Evolutionary conservation across 23 red algal genomes (phyloP).

Genomic region (Pyropia yezoensis): DNA sequence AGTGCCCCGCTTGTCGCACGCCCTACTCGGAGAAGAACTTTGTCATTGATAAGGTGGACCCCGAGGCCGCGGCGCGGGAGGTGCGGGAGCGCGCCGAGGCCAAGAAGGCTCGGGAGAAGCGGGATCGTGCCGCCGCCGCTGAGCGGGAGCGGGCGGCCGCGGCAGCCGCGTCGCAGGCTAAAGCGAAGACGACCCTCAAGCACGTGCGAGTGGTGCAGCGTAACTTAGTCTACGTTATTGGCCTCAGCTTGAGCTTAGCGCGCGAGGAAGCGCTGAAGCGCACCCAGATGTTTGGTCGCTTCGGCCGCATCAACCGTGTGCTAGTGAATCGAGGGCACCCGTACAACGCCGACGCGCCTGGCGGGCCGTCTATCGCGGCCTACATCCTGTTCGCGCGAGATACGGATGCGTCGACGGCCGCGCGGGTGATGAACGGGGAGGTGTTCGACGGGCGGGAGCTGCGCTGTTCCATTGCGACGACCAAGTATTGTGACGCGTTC

Average conservation of each 20-base stretch:
- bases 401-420: slow-evolving; percentile 60
- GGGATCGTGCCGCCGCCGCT: slow-evolving; percentile 40
- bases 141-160: slow-evolving; percentile 60
- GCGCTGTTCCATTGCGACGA: slow-evolving; percentile 61
- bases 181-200: slow-evolving; percentile 69
- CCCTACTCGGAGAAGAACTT: slow-evolving; percentile 95
- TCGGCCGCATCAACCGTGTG: slow-evolving; percentile 67
- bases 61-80: slow-evolving; percentile 44
- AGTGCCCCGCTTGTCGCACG: slow-evolving; percentile 94
- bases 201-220: slow-evolving; percentile 66
- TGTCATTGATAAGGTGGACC: slow-evolving; percentile 48
- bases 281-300: slow-evolving; percentile 84
- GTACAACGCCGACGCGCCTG: slow-evolving; percentile 51
- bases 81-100: slow-evolving; percentile 62
- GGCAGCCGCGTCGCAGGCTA: slow-evolving; percentile 22
- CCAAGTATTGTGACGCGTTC: slow-evolving; percentile 95
- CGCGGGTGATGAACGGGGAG: slow-evolving; percentile 58
- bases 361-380: slow-evolving; percentile 65
- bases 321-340: slow-evolving; percentile 76
- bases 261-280: slow-evolving; percentile 63
- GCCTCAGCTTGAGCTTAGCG: slow-evolving; percentile 51
- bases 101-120: slow-evolving; percentile 63
- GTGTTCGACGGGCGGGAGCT: slow-evolving; percentile 80
- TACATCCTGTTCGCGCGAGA: slow-evolving; percentile 81
- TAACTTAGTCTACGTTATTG: slow-evolving; percentile 83